phyloP scores from a whole-genome alignment of 257 asterid genomes.

The Cinchona pubescens region DNA sequence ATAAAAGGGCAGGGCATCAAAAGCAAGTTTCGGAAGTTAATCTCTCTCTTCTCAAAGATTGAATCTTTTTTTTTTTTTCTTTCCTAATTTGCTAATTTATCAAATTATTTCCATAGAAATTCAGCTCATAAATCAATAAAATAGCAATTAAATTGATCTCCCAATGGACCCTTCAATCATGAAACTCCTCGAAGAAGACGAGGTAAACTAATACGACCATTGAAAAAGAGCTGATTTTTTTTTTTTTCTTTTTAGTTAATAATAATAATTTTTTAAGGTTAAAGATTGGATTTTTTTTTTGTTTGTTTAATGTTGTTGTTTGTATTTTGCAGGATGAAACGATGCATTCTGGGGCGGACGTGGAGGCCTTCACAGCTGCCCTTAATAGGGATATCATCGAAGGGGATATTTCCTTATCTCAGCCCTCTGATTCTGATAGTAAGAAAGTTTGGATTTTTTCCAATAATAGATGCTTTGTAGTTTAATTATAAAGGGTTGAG shows the following conservation, averaged over 20 bases:
- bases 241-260: background rate
- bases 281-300: background rate
- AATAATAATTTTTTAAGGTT: conserved; percentile 1
- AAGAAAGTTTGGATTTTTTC: conserved; percentile 14
- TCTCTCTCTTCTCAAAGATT: no score
- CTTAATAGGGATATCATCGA: conserved; percentile 86
- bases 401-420: conserved; percentile 56
- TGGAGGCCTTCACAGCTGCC: conserved; percentile 92
- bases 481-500: no score
- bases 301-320: no score
- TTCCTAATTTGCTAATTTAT: background rate
- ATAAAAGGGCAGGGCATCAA: no score
- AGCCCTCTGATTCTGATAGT: conserved; percentile 48
- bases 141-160: background rate
- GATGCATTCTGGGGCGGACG: conserved; percentile 97
- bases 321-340: conserved; percentile 63
- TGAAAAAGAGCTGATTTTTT: no score
- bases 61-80: no score
- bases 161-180: conserved; percentile 73
- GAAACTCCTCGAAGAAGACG: conserved; percentile 91
- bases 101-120: background rate
- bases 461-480: background rate
- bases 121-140: background rate
- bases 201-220: conserved; percentile 46
- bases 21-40: no score